Conservation (phyloP, 1,284 basidiomycete species). For the Gymnopus androsaceus region DNA sequence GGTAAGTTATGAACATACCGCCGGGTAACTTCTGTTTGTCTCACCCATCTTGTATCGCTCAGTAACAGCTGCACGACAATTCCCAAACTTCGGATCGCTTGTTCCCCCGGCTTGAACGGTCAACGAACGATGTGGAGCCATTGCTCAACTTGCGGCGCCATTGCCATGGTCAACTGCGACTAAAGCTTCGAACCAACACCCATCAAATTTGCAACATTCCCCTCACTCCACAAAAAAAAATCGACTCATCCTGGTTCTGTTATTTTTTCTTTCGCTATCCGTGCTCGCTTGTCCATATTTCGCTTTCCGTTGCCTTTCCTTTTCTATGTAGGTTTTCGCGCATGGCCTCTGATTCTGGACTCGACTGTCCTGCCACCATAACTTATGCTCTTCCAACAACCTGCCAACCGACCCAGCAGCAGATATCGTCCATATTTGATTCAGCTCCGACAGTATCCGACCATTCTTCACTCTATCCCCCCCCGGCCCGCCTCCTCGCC, state of each 20-base stretch:
- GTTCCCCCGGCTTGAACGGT: conserved; percentile 59
- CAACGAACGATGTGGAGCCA: conserved; percentile 81
- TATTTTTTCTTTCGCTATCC: conserved; percentile 15
- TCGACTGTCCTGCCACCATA: not conserved
- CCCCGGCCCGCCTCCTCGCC: not conserved
- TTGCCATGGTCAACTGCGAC: conserved; percentile 81
- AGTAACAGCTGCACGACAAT: conserved; percentile 75
- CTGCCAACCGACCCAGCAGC: not conserved
- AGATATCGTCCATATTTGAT: too few species aligned
- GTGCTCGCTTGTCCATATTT: conserved; percentile 5
- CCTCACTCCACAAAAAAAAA: too few species aligned
- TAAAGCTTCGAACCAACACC: conserved; percentile 29
- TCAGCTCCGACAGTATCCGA: not conserved
- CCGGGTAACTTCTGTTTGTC: conserved; percentile 16
- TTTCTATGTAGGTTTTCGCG: conserved; percentile 13
- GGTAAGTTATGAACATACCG: conserved; percentile 56
- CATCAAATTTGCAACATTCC: not conserved
- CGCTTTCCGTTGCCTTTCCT: not conserved
- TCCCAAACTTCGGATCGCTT: conserved; percentile 72
- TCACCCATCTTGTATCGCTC: conserved; percentile 11
- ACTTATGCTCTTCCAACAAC: too few species aligned
- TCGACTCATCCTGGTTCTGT: not conserved
- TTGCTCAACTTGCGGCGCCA: conserved; percentile 84
- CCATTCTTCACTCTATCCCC: not conserved
- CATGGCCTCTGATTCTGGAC: not conserved